Evolutionary conservation across 345 rosid species (phyloP).

Genomic region (Linum trigynum): DNA sequence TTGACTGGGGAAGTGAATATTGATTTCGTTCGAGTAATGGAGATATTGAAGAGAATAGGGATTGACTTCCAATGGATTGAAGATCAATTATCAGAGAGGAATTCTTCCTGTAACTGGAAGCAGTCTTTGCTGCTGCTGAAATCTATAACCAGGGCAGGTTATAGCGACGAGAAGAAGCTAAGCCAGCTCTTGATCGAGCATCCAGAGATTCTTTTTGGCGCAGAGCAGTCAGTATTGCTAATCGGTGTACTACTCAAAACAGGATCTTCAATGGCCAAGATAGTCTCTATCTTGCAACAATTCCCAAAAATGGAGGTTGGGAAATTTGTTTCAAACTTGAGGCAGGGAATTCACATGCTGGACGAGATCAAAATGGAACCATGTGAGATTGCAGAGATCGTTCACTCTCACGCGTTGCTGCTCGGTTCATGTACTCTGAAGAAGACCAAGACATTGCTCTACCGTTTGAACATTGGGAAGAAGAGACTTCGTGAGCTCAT

Average conservation of each 20-base stretch:
- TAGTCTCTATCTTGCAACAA: constrained; percentile 37
- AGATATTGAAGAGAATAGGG: constrained; percentile 36
- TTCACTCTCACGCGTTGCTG: constrained; percentile 34
- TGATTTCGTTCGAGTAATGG: constrained; percentile 42
- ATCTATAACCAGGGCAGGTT: constrained; percentile 31
- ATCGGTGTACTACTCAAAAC: constrained; percentile 47
- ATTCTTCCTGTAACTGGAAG: constrained; percentile 43
- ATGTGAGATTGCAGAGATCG: constrained; percentile 37
- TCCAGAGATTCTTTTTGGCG: constrained; percentile 52
- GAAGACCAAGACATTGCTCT: constrained; percentile 40
- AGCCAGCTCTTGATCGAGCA: constrained; percentile 36
- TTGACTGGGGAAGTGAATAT: constrained; percentile 41
- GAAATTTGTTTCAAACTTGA: constrained; percentile 45
- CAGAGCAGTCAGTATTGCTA: constrained; percentile 29
- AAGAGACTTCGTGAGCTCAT: constrained; percentile 37
- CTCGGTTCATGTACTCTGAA: constrained; percentile 48
- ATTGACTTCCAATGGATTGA: constrained; percentile 44
- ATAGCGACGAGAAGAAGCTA: constrained; percentile 28
- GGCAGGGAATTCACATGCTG: constrained; percentile 36
- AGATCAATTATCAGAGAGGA: constrained; percentile 27
- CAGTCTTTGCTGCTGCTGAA: constrained; percentile 35
- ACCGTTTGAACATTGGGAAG: constrained; percentile 43
- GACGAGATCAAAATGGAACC: constrained; percentile 47
- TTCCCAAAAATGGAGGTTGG: constrained; percentile 40
- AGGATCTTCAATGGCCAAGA: constrained; percentile 37